Conservation (phyloP, 2,329 filamentous ascomycete species). For the Metarhizium sp. region DNA sequence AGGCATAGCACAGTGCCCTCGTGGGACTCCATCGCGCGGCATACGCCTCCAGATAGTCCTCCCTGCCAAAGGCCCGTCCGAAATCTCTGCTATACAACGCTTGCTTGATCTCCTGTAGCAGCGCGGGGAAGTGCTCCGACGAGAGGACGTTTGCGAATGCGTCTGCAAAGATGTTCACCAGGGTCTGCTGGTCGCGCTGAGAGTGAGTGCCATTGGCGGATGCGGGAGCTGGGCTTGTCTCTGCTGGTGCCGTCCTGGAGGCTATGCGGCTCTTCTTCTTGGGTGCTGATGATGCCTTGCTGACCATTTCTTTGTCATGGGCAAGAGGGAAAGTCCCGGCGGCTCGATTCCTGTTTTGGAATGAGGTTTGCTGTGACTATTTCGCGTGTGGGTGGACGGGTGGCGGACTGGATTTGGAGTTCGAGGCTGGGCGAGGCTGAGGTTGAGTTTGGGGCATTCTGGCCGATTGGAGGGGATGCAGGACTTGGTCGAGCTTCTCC, state of each 20-base stretch:
- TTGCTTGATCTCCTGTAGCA: constrained; percentile 75
- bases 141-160: constrained; percentile 47
- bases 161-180: constrained; percentile 64
- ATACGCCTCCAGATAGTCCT: constrained; percentile 70
- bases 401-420: too few species aligned
- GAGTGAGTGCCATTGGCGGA: background rate
- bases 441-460: background rate
- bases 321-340: background rate
- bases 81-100: constrained; percentile 86
- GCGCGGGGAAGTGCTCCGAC: constrained; percentile 35
- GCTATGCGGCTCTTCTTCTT: background rate
- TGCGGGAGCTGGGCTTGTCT: background rate
- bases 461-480: too few species aligned
- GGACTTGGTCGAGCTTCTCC: too few species aligned
- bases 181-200: constrained; percentile 47
- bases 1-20: constrained; percentile 71
- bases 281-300: background rate
- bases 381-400: background rate
- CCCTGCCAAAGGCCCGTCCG: constrained; percentile 61
- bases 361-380: background rate
- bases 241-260: background rate
- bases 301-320: constrained; percentile 3
- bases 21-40: constrained; percentile 86
- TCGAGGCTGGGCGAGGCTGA: too few species aligned
- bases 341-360: background rate